phyloP scores from a whole-genome alignment of 768 basidiomycete species.

The Fistulinella prunicolor region DNA sequence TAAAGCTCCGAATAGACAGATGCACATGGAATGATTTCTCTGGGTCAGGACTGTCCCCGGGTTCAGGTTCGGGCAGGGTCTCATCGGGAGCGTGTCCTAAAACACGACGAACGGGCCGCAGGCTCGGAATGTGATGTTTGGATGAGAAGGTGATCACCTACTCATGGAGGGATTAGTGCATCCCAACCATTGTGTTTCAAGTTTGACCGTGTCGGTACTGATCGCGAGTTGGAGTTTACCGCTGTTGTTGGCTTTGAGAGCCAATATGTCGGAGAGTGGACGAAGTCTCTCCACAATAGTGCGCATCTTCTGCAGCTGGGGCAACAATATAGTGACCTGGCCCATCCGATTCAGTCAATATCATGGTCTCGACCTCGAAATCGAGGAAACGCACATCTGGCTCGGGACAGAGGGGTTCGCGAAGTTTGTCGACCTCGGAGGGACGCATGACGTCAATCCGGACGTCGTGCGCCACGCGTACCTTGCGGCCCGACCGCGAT shows the following conservation, averaged over 20 bases:
- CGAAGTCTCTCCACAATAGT: slow-evolving; percentile 74
- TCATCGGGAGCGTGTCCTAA: slow-evolving; percentile 28
- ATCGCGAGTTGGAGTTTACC: slow-evolving; percentile 55
- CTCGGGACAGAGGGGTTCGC: slow-evolving; percentile 81
- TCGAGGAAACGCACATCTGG: slow-evolving; percentile 62
- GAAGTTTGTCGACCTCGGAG: slow-evolving; percentile 64
- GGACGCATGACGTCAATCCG: slow-evolving; percentile 79
- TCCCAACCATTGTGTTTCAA: slow-evolving; percentile 79
- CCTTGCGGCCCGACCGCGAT: slow-evolving; percentile 58
- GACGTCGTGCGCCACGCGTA: slow-evolving; percentile 77
- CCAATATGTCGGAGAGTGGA: slow-evolving; percentile 66
- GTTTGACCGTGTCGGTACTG: slow-evolving; percentile 68
- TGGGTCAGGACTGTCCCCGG: slow-evolving; percentile 46
- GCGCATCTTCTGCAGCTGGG: slow-evolving; percentile 71
- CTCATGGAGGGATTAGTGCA: slow-evolving; percentile 63
- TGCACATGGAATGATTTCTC: slow-evolving; percentile 61
- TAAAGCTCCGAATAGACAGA: slow-evolving; percentile 69
- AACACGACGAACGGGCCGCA: slow-evolving; percentile 2
- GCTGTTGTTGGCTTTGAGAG: slow-evolving; percentile 62
- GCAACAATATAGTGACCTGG: slow-evolving; percentile 76
- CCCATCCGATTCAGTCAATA: slow-evolving; percentile 4
- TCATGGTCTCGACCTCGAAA: background rate
- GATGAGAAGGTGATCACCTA: slow-evolving; percentile 16
- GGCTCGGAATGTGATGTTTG: background rate
- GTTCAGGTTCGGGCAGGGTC: slow-evolving; percentile 33